Percentiles rank a stretch among this genome's conserved stretches.
phyloP scores from a whole-genome alignment of 805 yeast species.

The Saccharomycopsis sp. region DNA sequence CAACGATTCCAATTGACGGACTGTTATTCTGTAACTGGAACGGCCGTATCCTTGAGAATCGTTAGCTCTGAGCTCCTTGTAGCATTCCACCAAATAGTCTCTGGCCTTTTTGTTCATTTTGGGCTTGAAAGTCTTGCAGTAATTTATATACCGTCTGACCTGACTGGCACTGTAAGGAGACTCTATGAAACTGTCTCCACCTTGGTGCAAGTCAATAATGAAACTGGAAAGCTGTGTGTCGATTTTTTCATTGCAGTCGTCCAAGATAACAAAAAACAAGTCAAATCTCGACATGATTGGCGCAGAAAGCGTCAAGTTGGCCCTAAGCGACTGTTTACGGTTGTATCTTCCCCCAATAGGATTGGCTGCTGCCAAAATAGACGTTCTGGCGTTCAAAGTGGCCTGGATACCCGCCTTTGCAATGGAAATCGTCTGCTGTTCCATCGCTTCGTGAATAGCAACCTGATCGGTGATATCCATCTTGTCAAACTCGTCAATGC shows the following conservation, averaged over 20 bases:
- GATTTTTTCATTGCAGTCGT: constrained; percentile 86
- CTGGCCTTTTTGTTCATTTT: constrained; percentile 77
- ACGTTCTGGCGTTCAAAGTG: constrained; percentile 91
- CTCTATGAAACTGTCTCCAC: constrained; percentile 78
- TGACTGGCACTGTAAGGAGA: constrained; percentile 90
- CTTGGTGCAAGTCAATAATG: constrained; percentile 88
- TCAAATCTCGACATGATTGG: constrained; percentile 99
- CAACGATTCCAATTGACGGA: constrained; percentile 92
- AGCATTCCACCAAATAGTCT: constrained; percentile 64
- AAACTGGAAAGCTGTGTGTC: constrained; percentile 89
- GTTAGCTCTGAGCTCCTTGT: constrained; percentile 79
- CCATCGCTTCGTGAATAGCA: constrained; percentile 99
- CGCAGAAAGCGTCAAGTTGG: constrained; percentile 91
- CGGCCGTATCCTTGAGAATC: constrained; percentile 87
- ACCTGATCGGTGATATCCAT: constrained; percentile 96
- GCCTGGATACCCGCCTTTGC: constrained; percentile 99
- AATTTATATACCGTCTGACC: constrained; percentile 78
- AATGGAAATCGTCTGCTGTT: constrained; percentile 96
- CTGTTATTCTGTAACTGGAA: constrained; percentile 89
- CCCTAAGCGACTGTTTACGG: constrained; percentile 72
- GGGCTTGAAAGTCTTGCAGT: constrained; percentile 91
- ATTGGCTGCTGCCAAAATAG: constrained; percentile 97
- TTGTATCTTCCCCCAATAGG: constrained; percentile 97
- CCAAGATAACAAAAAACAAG: constrained; percentile 86
- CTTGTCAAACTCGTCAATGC: constrained; percentile 97